phyloP scores from a whole-genome alignment of 1,284 basidiomycete species.

The Ceratobasidium sp. region DNA sequence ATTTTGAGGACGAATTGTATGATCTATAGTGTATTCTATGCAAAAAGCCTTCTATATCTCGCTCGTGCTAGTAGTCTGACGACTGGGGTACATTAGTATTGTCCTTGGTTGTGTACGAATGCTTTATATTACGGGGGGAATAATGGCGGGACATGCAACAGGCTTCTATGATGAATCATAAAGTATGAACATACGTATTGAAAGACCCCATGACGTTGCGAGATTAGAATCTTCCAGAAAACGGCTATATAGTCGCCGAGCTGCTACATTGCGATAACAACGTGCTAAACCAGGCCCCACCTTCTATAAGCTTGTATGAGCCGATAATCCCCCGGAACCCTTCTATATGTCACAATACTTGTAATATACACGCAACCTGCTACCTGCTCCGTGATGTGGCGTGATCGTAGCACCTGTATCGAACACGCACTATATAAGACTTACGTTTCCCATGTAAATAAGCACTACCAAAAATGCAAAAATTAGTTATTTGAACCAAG shows the following conservation, averaged over 20 bases:
- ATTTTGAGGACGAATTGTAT: constrained; percentile 18
- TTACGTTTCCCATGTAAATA: too few relatives aligned
- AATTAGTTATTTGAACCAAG: too few relatives aligned
- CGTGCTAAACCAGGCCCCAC: neutral
- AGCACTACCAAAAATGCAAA: too few relatives aligned
- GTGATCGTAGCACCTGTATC: too few relatives aligned
- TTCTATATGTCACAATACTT: constrained; percentile 24
- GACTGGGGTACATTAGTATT: neutral
- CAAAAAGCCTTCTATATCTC: neutral
- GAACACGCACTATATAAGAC: too few relatives aligned
- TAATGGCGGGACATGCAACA: neutral
- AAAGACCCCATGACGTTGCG: too few relatives aligned
- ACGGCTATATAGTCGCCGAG: too few relatives aligned
- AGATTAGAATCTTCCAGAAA: too few relatives aligned
- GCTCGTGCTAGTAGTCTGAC: neutral
- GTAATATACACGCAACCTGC: constrained; percentile 4
- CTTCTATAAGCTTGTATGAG: neutral
- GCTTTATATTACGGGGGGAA: neutral
- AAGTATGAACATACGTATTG: too few relatives aligned
- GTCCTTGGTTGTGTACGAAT: too few relatives aligned
- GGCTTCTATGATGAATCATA: too few relatives aligned
- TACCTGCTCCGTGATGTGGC: constrained; percentile 13
- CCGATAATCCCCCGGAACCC: neutral
- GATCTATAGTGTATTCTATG: neutral
- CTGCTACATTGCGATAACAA: neutral